Evolutionary conservation across 83 land plant species (phyloP), one percentile per base, ranked within the genome.

Genomic region (Picea abies): DNA sequence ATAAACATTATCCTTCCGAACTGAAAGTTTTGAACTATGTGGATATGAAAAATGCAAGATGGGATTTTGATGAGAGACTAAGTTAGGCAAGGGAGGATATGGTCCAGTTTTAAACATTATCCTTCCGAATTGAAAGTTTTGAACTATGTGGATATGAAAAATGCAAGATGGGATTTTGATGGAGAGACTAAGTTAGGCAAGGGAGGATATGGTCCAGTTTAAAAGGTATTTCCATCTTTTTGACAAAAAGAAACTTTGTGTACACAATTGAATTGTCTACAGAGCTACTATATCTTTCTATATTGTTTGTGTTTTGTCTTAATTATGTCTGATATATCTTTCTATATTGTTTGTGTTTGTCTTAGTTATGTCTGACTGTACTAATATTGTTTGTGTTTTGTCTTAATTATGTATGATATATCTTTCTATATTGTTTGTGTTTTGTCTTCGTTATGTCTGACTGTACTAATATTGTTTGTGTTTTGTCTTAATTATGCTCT

Each of bases 61-160:
- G 86, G 0, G 85, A 84, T 68, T 92, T 92, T 66, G 85, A 68
- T 83, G 49, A 58, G 26, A 81, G 0, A 92, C 90, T 78, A 90
- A 90, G 87, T 85, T 92, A 23, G 94, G 94, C 68, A 89, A 90
- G 81, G 94, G 94, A 56, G 94, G 92, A n/a, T n/a, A n/a, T n/a
- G n/a, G n/a, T n/a, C n/a, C n/a, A n/a, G n/a, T n/a, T n/a, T n/a
- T n/a, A n/a, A 67, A n/a, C n/a, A n/a, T n/a, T n/a, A n/a, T n/a
- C n/a, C n/a, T n/a, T n/a, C n/a, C n/a, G n/a, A 71, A 70, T 88
- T 88, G 23, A 78, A 85, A 65, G 88, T 81, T 22, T 92, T 90
- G 79, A 90, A 85, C 23, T 92, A 90, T 80, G 69, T 70, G 19
- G 92, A 90, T 47, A 78, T n/a, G 71, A 88, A 61, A 76, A 47